These are phyloP conservation scores for Colletotrichum gloeosporioides DNA, from an alignment of 2,329 filamentous ascomycete species.

Conservation along the genomic window DNA sequence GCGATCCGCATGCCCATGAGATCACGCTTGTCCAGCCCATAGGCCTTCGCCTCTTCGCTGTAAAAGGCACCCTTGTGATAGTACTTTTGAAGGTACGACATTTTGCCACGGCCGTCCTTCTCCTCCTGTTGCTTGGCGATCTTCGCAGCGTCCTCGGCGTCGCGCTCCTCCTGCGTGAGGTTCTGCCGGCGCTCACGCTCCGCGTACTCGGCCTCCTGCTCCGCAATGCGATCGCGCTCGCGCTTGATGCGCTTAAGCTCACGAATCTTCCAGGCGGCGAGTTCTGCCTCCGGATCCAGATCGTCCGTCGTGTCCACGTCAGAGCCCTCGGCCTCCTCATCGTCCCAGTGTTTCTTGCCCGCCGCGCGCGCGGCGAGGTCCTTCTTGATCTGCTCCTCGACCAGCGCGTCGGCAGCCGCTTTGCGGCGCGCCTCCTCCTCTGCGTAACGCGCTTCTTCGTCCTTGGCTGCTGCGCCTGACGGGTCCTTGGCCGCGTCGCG, in stretches of 20 bases:
- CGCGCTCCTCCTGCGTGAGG: constrained; percentile 84
- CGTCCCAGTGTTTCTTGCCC: constrained; percentile 87
- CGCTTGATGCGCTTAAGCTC: constrained; percentile 90
- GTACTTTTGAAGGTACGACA: constrained; percentile 93
- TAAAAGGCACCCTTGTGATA: constrained; percentile 98
- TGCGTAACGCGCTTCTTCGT: constrained; percentile 41
- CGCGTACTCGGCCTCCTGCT: constrained; percentile 81
- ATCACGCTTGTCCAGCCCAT: constrained; percentile 80
- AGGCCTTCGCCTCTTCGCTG: constrained; percentile 77
- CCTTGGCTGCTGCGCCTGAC: constrained; percentile 31
- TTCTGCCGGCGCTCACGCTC: constrained; percentile 89
- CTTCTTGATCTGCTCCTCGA: constrained; percentile 88
- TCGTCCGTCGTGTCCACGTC: constrained; percentile 91
- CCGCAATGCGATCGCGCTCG: constrained; percentile 83
- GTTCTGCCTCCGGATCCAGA: constrained; percentile 84
- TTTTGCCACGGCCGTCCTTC: constrained; percentile 77
- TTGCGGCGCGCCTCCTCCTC: constrained; percentile 70
- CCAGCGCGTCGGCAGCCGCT: constrained; percentile 76
- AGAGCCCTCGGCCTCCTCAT: constrained; percentile 64
- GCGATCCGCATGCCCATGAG: constrained; percentile 84
- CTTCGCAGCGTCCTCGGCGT: constrained; percentile 81
- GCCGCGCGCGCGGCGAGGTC: constrained; percentile 77
- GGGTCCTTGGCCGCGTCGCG: constrained; percentile 40
- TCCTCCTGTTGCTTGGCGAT: constrained; percentile 82
- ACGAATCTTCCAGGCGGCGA: constrained; percentile 91